Evolutionary conservation across 352 stramenopile genomes (phyloP), one percentile per base, ranked within the genome.

Genomic region (Saprolegnia parasitica): DNA sequence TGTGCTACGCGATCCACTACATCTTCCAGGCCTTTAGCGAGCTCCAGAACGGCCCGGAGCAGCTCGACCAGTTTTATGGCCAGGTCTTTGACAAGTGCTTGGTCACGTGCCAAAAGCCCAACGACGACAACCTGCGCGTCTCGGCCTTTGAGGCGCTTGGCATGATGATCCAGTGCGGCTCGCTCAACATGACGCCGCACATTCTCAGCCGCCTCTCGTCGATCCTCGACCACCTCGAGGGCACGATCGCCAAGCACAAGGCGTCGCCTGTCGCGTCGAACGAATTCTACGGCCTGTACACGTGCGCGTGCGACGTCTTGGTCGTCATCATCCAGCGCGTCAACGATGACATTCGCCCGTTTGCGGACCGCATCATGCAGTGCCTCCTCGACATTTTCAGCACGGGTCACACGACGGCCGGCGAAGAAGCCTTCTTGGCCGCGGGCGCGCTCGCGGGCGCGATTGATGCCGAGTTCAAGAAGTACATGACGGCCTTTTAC

Each of bases 1-100:
- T 97, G 57, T 98, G 93, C 75, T 98, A 97, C 67, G 96, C 95
- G 13, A 96, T 99, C 72, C 94, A 98, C 86, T 98, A 98, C 73
- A 89, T 98, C 46, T 95, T 96, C n/a, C 91, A 95, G 73, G 89
- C 92, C 0, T 97, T 98, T 65, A 84, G 89, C 64, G 87, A 93
- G 73, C 88, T 82, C 66, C 35, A 82, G 73, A 78, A 89, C 72
- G 75, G 78, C 39, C 71, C 86, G 61, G 71, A 83, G 66, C 74
- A 96, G 56, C 88, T 99, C 72, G 94, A 96, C 49, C 87, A 80
- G 40, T 97, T 93, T 56, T 98, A 98, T 83, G 88, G 90, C 64
- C 81, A 83, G 29, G 74, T 99, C 29, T 89, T 99, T 26, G 84
- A 98, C 76, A 94, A 96, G 74, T 77, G 99, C 8, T 74, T 98